Evolutionary conservation across 2,329 filamentous ascomycete genomes (phyloP).

Genomic region (Calycina marina): DNA sequence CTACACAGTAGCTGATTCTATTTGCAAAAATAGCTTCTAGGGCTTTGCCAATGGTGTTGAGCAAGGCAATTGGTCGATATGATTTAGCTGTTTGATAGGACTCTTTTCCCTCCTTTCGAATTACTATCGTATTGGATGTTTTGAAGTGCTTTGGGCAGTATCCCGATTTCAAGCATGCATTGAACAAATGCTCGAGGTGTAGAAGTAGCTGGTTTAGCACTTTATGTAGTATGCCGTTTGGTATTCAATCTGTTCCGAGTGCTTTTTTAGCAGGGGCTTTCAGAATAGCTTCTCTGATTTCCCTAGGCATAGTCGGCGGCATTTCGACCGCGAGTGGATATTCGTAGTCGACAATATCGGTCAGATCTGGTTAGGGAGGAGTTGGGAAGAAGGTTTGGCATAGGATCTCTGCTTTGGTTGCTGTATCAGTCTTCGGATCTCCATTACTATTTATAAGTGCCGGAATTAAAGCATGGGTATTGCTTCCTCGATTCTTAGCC

Average conservation of each 20-base stretch:
- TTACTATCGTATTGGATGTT: background rate
- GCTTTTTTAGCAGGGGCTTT: background rate
- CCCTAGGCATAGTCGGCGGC: background rate
- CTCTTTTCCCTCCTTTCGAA: background rate
- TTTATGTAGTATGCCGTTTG: background rate
- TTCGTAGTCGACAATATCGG: background rate
- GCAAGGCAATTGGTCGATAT: conserved; percentile 1
- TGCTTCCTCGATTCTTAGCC: too few relatives aligned
- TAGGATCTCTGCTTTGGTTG: too few relatives aligned
- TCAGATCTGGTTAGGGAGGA: background rate
- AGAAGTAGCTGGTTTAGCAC: background rate
- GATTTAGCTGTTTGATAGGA: background rate
- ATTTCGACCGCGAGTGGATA: background rate
- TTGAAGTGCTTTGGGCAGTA: background rate
- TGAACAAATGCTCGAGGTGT: background rate
- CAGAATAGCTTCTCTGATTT: background rate
- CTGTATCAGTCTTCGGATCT: too few relatives aligned
- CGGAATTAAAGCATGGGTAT: too few relatives aligned
- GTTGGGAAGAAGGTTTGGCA: background rate
- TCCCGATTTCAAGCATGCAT: background rate
- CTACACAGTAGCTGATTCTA: background rate
- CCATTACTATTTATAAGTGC: too few relatives aligned
- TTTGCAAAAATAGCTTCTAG: conserved; percentile 1
- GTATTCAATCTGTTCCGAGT: background rate
- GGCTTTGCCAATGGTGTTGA: too few relatives aligned